Evolutionary conservation across 2,329 filamentous ascomycete species (phyloP), one percentile per base, ranked within the genome.

Genomic region (Rhexocercosporidium sp.): DNA sequence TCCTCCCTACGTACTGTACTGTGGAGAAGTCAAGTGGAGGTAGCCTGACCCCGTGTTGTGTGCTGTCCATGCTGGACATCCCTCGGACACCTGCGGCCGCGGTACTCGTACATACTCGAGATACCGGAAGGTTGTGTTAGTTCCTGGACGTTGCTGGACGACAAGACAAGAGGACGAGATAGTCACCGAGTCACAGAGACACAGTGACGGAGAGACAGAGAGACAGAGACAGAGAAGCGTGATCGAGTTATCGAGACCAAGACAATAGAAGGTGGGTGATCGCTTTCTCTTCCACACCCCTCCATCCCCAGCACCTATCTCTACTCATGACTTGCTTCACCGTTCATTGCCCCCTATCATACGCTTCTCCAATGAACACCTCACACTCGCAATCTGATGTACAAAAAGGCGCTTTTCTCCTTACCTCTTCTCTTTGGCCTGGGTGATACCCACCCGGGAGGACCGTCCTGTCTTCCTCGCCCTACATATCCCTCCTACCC

Each of bases 231-330:
- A 57, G 64, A 63, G 62, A 66, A 73, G 67, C 69, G 71, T 73
- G 71, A 73, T 72, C 70, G 56, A 65, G 57, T 68, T 62, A 70
- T 62, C 60, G 31, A 54, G 39, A 59, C 27, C 59, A 46, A 68
- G 51, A 62, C 39, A 41, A 29, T 37, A 63, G 59, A 60, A 71
- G 68, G 71, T 72, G 65, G 69, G 71, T 73, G 70, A 70, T 69
- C 62, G 64, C 49, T 59, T 46, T 62, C 20, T 31, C 70, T 54
- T 46, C 61, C 54, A 67, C 65, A 47, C 60, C 51, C 39, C 59
- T 37, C 46, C 34, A 46, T 59, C 8, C 59, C 20, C 29, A 47
- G 41, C 51, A 22, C 29, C 37, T 8, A 4, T 27, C 20, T 20
- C 27, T 31, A 46, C 66, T 62, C 54, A 69, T 65, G 61, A 64